Percentiles rank a stretch among this genome's conserved stretches.
Conservation (phyloP, 352 stramenopile species). For the Phytophthora lateralis region DNA sequence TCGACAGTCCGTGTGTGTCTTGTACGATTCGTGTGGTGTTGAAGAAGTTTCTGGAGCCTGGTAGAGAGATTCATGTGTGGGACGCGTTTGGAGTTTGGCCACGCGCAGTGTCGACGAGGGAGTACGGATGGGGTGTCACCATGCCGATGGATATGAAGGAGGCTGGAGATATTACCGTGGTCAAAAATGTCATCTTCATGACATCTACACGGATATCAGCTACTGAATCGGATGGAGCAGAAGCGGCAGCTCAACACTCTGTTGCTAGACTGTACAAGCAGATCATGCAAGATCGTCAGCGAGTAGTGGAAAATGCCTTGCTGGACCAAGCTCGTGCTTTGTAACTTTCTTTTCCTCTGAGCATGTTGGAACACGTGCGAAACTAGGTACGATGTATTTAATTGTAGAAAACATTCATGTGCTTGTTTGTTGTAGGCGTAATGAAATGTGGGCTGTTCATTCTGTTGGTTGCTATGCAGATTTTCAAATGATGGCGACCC, state of each 20-base stretch:
- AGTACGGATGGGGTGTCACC: constrained; percentile 21
- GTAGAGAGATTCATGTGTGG: constrained; percentile 25
- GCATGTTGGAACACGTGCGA: too few species aligned
- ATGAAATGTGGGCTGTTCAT: too few species aligned
- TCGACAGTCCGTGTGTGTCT: not conserved
- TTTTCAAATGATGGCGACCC: too few species aligned
- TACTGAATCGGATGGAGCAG: not conserved
- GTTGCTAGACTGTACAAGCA: constrained; percentile 14
- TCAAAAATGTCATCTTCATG: constrained; percentile 25
- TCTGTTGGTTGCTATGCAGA: too few species aligned
- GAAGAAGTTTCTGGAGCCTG: constrained; percentile 25
- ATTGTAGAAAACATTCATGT: too few species aligned
- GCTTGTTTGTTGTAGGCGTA: too few species aligned
- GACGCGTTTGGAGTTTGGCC: constrained; percentile 18
- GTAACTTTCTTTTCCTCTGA: not conserved
- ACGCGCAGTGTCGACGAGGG: constrained; percentile 11
- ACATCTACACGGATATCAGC: constrained; percentile 6
- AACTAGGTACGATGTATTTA: not conserved
- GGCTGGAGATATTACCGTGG: constrained; percentile 1
- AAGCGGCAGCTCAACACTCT: not conserved
- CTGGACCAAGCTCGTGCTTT: constrained; percentile 8
- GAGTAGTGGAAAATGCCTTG: constrained; percentile 16
- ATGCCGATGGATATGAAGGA: constrained; percentile 10
- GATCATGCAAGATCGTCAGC: constrained; percentile 17
- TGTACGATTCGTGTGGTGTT: constrained; percentile 19